phyloP scores from a whole-genome alignment of 257 asterid species.

The Scutellaria barbata region DNA sequence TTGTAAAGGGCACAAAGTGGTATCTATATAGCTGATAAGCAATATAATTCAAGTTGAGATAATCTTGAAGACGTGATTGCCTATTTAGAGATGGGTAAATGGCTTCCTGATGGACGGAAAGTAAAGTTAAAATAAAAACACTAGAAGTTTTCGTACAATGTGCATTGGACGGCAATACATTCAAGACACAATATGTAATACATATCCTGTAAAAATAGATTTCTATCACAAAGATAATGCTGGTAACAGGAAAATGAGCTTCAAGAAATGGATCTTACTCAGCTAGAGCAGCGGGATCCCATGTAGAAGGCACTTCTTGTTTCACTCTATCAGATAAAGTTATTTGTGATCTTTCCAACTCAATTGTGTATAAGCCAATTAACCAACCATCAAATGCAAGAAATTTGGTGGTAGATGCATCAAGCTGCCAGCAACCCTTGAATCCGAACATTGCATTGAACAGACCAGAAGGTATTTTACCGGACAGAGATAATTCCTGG shows the following conservation, averaged over 20 bases:
- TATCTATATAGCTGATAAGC: neutral
- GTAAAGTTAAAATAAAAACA: neutral
- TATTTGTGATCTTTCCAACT: conserved; percentile 71
- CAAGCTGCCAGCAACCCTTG: conserved; percentile 94
- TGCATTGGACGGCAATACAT: too few species aligned
- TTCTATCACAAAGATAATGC: neutral
- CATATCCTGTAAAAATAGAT: neutral
- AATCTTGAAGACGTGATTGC: neutral
- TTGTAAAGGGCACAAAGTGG: neutral
- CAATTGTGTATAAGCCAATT: conserved; percentile 79
- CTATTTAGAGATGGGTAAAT: neutral
- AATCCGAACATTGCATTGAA: conserved; percentile 82
- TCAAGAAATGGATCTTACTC: conserved; percentile 63
- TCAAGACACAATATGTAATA: too few species aligned
- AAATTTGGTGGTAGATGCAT: conserved; percentile 74
- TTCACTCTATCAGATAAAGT: conserved; percentile 70
- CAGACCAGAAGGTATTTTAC: conserved; percentile 90
- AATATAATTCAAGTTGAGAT: neutral
- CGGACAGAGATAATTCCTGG: conserved; percentile 77
- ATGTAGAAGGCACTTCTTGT: conserved; percentile 72
- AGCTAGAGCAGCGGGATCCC: conserved; percentile 93
- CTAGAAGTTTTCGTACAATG: too few species aligned
- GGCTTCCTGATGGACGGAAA: neutral
- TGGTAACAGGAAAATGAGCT: conserved; percentile 27
- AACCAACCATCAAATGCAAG: conserved; percentile 96